Percentiles rank a stretch among this genome's conserved stretches.
Conservation (phyloP, 441 rosid genomes). For the Gossypium trilobum region DNA sequence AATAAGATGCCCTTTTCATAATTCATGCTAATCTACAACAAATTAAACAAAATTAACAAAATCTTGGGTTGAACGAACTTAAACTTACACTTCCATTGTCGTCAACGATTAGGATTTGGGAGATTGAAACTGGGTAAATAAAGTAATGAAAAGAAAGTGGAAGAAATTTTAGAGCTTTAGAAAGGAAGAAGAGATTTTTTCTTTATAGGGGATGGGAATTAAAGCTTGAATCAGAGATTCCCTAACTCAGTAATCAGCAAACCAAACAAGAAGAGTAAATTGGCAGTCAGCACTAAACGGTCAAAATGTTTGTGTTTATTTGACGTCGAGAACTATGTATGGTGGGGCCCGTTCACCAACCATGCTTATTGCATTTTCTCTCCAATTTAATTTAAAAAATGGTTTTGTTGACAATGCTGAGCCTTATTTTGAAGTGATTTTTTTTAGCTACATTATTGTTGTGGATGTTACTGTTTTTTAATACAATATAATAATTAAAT, state of each 20-base stretch:
- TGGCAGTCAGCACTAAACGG: background rate
- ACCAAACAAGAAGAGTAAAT: background rate
- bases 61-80: background rate
- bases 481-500: background rate
- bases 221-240: background rate
- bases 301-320: background rate
- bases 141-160: background rate
- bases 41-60: background rate
- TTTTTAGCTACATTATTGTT: too few species aligned
- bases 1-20: background rate
- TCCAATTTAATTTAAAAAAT: too few species aligned
- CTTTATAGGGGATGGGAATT: background rate
- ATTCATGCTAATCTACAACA: background rate
- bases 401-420: too few species aligned
- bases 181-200: background rate
- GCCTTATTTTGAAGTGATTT: too few species aligned
- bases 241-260: background rate
- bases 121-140: background rate
- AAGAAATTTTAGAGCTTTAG: background rate
- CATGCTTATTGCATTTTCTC: too few species aligned
- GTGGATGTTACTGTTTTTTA: background rate
- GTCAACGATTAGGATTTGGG: background rate
- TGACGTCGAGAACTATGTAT: background rate
- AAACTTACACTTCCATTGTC: constrained; percentile 17
- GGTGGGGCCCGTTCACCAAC: background rate